These are phyloP conservation scores for Boletus sp. DNA, from an alignment of 768 basidiomycete genomes.

Conservation along the genomic window DNA sequence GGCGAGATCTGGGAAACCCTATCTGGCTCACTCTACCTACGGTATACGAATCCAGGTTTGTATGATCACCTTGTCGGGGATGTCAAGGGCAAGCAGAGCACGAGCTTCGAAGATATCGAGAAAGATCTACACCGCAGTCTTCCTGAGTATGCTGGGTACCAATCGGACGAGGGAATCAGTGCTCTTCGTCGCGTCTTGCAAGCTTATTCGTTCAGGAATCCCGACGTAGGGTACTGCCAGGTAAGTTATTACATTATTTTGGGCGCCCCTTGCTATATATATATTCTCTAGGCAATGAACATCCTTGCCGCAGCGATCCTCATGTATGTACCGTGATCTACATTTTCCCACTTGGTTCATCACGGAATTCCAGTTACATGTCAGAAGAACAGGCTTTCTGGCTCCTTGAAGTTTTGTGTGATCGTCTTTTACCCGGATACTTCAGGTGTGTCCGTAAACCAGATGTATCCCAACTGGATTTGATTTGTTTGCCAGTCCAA, in stretches of 20 bases:
- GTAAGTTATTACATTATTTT: conserved; percentile 33
- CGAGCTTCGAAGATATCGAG: conserved; percentile 97
- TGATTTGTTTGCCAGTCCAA: conserved; percentile 55
- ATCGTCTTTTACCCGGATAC: conserved; percentile 94
- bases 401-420: conserved; percentile 92
- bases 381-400: conserved; percentile 99
- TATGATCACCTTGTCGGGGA: conserved; percentile 75
- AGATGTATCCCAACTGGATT: neutral
- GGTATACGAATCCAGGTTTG: conserved; percentile 79
- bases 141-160: conserved; percentile 96
- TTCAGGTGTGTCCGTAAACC: conserved; percentile 61
- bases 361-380: conserved; percentile 69
- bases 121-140: conserved; percentile 95
- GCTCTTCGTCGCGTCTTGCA: conserved; percentile 87
- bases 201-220: conserved; percentile 94
- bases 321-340: conserved; percentile 51
- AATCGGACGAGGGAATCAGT: conserved; percentile 80
- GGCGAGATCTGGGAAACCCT: conserved; percentile 99
- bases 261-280: neutral
- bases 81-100: conserved; percentile 73
- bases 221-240: conserved; percentile 93
- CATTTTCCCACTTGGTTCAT: conserved; percentile 7
- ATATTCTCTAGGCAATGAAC: conserved; percentile 78
- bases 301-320: conserved; percentile 94
- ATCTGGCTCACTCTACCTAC: conserved; percentile 89